Conservation (phyloP, 768 basidiomycete genomes). For the Mycena maculata region DNA sequence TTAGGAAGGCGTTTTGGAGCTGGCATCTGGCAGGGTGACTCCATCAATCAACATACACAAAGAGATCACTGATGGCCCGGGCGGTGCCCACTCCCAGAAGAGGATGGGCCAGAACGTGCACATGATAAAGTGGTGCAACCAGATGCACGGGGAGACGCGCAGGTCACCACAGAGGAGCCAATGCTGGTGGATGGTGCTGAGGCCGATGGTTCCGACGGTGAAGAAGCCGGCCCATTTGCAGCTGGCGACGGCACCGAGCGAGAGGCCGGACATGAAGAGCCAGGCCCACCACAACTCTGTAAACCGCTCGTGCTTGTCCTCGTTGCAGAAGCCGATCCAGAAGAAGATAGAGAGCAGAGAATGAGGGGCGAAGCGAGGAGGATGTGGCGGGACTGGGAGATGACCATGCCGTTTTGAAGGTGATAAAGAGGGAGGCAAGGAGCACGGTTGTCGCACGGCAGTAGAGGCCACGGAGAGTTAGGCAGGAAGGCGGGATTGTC, state of each 20-base stretch:
- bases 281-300: conserved; percentile 92
- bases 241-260: conserved; percentile 91
- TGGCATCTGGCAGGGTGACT: background rate
- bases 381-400: conserved; percentile 96
- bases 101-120: conserved; percentile 90
- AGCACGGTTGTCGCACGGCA: conserved; percentile 93
- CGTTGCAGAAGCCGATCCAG: conserved; percentile 92
- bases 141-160: conserved; percentile 78
- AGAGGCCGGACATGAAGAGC: conserved; percentile 87
- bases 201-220: conserved; percentile 94
- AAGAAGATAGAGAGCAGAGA: conserved; percentile 89
- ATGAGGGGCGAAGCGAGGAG: conserved; percentile 98
- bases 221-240: conserved; percentile 99
- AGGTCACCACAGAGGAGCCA: conserved; percentile 93
- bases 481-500: conserved; percentile 90
- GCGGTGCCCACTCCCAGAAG: conserved; percentile 20
- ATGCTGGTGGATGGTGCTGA: conserved; percentile 85
- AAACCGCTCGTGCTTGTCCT: conserved; percentile 88
- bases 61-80: conserved; percentile 5
- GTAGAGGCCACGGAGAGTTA: conserved; percentile 93
- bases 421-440: conserved; percentile 90
- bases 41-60: conserved; percentile 4
- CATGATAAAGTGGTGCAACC: conserved; percentile 87
- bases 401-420: conserved; percentile 94
- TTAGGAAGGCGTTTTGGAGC: background rate